Conservation (phyloP, 2,329 filamentous ascomycete genomes). For the Fusarium anguioides region DNA sequence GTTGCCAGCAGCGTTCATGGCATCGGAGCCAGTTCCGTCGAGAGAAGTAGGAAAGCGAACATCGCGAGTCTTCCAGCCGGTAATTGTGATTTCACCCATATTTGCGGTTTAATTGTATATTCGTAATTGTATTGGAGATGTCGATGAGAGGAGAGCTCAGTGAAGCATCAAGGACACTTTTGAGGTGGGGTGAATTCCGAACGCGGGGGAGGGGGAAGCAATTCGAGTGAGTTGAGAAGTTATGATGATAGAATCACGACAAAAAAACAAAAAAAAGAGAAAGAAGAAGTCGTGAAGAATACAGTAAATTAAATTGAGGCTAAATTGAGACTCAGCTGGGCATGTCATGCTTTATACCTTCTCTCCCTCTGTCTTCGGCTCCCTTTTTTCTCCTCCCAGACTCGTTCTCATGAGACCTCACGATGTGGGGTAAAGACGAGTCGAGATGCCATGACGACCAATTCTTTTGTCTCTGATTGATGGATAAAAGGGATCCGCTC, state of each 20-base stretch:
- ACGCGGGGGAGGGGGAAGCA: constrained; percentile 39
- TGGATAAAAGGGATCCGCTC: constrained; percentile 37
- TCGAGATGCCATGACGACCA: constrained; percentile 34
- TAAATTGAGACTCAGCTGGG: constrained; percentile 10
- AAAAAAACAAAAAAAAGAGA: background rate
- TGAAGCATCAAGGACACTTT: constrained; percentile 17
- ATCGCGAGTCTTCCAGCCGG: constrained; percentile 76
- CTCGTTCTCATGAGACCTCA: constrained; percentile 35
- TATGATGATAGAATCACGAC: constrained; percentile 10
- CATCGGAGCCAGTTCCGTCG: constrained; percentile 95
- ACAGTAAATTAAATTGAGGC: constrained; percentile 26
- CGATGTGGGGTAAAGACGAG: constrained; percentile 38
- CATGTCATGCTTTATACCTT: constrained; percentile 37
- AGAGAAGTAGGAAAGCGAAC: constrained; percentile 90
- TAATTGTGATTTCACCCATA: constrained; percentile 72
- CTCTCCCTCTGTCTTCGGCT: background rate
- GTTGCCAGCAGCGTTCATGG: constrained; percentile 94
- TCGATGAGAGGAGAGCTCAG: constrained; percentile 15
- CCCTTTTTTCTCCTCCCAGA: background rate
- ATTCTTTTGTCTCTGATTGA: constrained; percentile 33
- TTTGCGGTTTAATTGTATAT: constrained; percentile 9
- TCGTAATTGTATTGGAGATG: background rate
- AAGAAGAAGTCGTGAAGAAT: background rate
- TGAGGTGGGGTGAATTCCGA: constrained; percentile 37
- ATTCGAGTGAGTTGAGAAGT: background rate